Conservation (phyloP, 495 filamentous ascomycete genomes). For the Trichoderma virens region DNA sequence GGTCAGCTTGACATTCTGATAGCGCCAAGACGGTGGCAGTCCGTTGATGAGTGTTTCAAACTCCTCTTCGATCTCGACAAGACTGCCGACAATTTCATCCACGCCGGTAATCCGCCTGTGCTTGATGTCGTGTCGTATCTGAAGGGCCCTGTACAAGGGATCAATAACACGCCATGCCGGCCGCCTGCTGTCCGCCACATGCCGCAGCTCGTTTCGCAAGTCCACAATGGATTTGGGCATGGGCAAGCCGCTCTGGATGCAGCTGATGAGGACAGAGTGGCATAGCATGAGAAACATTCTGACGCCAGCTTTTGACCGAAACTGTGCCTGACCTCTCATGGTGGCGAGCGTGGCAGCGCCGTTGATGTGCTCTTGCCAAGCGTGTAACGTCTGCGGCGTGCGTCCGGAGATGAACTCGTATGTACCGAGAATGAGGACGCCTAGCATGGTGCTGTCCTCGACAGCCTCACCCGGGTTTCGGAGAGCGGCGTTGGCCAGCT, state of each 20-base stretch:
- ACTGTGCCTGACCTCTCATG: slow-evolving; percentile 48
- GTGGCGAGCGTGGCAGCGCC: slow-evolving; percentile 51
- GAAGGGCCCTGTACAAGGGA: slow-evolving; percentile 35
- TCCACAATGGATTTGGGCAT: slow-evolving; percentile 30
- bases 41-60: slow-evolving; percentile 36
- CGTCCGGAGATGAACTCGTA: slow-evolving; percentile 48
- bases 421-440: slow-evolving; percentile 52
- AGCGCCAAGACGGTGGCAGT: slow-evolving; percentile 32
- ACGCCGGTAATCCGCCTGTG: slow-evolving; percentile 28
- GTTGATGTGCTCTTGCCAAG: slow-evolving; percentile 53
- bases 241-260: slow-evolving; percentile 28
- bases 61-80: slow-evolving; percentile 44
- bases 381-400: slow-evolving; percentile 35
- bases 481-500: slow-evolving; percentile 46
- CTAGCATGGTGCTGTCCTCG: slow-evolving; percentile 54
- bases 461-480: slow-evolving; percentile 44
- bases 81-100: slow-evolving; percentile 35
- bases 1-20: slow-evolving; percentile 24
- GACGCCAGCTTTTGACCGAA: slow-evolving; percentile 46
- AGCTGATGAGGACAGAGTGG: slow-evolving; percentile 35
- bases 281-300: slow-evolving; percentile 51
- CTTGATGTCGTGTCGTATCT: slow-evolving; percentile 37
- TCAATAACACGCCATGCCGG: slow-evolving; percentile 23
- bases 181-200: slow-evolving; percentile 17
- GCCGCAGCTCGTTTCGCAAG: slow-evolving; percentile 27